phyloP scores from a whole-genome alignment of 2,329 filamentous ascomycete species.

The Microthyrium microscopicum region DNA sequence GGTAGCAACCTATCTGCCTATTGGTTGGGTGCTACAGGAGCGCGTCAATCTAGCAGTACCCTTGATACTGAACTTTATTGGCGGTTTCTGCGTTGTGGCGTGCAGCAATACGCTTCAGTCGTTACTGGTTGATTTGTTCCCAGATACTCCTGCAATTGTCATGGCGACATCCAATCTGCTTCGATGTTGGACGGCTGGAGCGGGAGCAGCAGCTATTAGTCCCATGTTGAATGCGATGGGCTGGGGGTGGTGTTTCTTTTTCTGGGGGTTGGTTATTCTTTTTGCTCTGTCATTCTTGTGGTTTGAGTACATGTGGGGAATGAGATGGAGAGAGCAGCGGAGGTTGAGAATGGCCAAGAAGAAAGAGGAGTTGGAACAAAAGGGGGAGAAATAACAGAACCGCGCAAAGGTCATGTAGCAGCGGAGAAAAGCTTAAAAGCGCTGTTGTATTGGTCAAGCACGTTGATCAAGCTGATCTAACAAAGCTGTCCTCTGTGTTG shows the following conservation, averaged over 20 bases:
- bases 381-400: not conserved
- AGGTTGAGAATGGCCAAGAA: not conserved
- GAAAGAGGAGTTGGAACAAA: not conserved
- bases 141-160: not conserved
- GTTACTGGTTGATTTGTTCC: not conserved
- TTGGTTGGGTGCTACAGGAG: too few relatives aligned
- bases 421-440: not conserved
- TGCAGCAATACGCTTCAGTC: not conserved
- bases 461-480: not conserved
- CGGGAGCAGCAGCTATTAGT: not conserved
- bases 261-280: not conserved
- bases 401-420: not conserved
- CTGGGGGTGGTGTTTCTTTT: conserved; percentile 1
- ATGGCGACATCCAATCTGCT: not conserved
- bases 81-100: too few relatives aligned
- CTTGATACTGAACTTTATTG: too few relatives aligned
- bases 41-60: conserved; percentile 34
- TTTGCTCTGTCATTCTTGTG: not conserved
- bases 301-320: not conserved
- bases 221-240: not conserved
- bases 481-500: too few relatives aligned
- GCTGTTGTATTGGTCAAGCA: not conserved
- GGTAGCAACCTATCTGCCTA: too few relatives aligned
- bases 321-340: not conserved
- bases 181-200: not conserved